Base-by-base conservation (phyloP, 495 filamentous ascomycete genomes). In the Lasiosphaeriaceae sp. region DNA sequence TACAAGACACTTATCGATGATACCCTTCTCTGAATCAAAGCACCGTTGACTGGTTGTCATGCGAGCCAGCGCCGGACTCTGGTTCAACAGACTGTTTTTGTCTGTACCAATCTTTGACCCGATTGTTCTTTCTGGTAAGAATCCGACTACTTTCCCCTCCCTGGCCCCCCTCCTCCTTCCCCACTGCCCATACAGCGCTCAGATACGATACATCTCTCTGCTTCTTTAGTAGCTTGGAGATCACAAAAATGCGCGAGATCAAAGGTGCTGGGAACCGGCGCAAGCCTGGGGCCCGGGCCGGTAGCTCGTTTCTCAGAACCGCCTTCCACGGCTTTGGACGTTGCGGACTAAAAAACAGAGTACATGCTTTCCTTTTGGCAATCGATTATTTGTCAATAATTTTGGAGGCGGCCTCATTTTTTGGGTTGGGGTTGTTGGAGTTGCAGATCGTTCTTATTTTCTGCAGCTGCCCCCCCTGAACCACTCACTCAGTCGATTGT, bases 121-220 rank as follows among this genome's bases (percentile, higher is more conserved):
- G n/a, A n/a, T n/a, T n/a, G n/a, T n/a, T n/a, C n/a, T n/a, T n/a
- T 47, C 19, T 47, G n/a, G n/a, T 47, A 11, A 17, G 8, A 5
- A 20, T 11, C 21, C 9, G 11, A 22, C 14, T 22, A 22, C 2
- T 22, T 47, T 22, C 17, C 46, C 46, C 21, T 22, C 41, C 24
- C 56, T 47, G 35, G 47, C 48, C 14, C 52, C 45, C 39, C 34
- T 47, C 16, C n/a, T 16, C 35, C 21, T 37, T 48, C 53, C 44
- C 47, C 58, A 34, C 26, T 31, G 9, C 45, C 35, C 57, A 63
- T 46, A 50, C 49, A 61, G 58, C 50, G 56, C 72, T 77, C 71
- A 66, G 66, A 75, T 75, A 79, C 78, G 74, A 79, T 78, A 80
- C 77, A 71, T 75, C 75, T 76, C 70, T 64, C 56, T 75, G 75